Percentiles rank a stretch among this genome's conserved stretches.
phyloP scores from a whole-genome alignment of 1,284 basidiomycete genomes.

The Cerioporus squamosus region DNA sequence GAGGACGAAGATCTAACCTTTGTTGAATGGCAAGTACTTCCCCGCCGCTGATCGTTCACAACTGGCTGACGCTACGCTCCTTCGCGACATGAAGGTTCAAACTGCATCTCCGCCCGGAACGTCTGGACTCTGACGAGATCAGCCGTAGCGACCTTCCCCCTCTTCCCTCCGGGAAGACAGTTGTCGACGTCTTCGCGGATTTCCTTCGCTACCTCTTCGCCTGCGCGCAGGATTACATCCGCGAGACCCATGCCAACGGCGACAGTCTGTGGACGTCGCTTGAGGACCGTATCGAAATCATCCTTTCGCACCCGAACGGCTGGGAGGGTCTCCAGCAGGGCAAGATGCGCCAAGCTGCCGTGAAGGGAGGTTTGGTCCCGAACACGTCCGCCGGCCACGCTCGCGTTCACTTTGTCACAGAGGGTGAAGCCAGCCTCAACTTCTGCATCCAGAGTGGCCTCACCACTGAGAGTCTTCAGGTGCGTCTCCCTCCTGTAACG shows the following conservation, averaged over 20 bases:
- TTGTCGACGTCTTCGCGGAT: conserved; percentile 54
- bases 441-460: conserved; percentile 47
- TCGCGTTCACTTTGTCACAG: conserved; percentile 49
- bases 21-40: conserved; percentile 57
- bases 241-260: conserved; percentile 51
- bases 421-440: conserved; percentile 55
- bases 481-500: conserved; percentile 11
- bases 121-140: conserved; percentile 33
- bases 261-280: conserved; percentile 41
- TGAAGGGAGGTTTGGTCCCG: conserved; percentile 36
- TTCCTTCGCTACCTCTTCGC: conserved; percentile 53
- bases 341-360: conserved; percentile 43
- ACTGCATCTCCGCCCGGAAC: conserved; percentile 51
- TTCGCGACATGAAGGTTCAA: conserved; percentile 52
- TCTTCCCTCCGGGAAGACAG: conserved; percentile 51
- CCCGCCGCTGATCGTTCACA: not conserved
- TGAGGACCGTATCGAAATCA: conserved; percentile 36
- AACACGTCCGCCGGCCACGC: conserved; percentile 32
- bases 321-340: conserved; percentile 49
- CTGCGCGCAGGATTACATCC: conserved; percentile 50
- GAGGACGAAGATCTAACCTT: conserved; percentile 52
- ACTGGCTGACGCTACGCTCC: not conserved
- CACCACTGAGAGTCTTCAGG: conserved; percentile 36
- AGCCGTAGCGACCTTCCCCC: conserved; percentile 38
- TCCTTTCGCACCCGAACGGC: conserved; percentile 49